Evolutionary conservation across 768 basidiomycete genomes (phyloP), one percentile per base, ranked within the genome.

Genomic region (Leccinellum albellum): DNA sequence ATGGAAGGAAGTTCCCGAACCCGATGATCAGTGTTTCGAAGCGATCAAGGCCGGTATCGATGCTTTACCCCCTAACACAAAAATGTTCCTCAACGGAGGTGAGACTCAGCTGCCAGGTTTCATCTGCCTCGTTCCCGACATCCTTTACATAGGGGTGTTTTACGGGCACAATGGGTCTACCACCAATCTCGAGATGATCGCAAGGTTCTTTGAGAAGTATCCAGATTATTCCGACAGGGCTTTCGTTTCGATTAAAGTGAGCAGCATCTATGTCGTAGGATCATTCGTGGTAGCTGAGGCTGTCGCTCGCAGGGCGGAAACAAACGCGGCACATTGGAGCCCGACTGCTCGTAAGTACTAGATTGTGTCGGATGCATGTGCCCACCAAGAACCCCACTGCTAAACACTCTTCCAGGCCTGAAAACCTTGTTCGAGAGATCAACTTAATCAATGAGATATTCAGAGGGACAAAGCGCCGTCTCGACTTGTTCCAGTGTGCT

Each of bases 401-500:
- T 9, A 29, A 42, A 13, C 0, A 5, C 17, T 6, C 23, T 6
- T 32, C 9, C 37, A 68, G 69, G 2, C 61, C 62, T 6, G 81
- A 78, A 54, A 78, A 77, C 61, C 64, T 86, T 7, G 66, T 78
- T 9, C 66, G 74, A n/a, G 82, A 83, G 35, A 52, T 85, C 14
- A 66, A 75, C 29, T 66, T 71, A 32, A 73, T 80, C 61, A 75
- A 78, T 54, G 71, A 68, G 5, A 73, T 73, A 20, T 71, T 87
- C 6, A 77, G 82, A 9, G 77, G 78, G 15, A 78, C 73, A 54
- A 83, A 83, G 70, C 78, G 75, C n/a, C n/a, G n/a, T 48, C 65
- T 87, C 55, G 87, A 89, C 65, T 68, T 89, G 2, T 89, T 81
- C 69, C 70, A 87, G 65, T 73, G 73, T 26, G 80, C 82, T 7